Evolutionary conservation across 1,284 basidiomycete species (phyloP).

Genomic region (Ganoderma sp.): DNA sequence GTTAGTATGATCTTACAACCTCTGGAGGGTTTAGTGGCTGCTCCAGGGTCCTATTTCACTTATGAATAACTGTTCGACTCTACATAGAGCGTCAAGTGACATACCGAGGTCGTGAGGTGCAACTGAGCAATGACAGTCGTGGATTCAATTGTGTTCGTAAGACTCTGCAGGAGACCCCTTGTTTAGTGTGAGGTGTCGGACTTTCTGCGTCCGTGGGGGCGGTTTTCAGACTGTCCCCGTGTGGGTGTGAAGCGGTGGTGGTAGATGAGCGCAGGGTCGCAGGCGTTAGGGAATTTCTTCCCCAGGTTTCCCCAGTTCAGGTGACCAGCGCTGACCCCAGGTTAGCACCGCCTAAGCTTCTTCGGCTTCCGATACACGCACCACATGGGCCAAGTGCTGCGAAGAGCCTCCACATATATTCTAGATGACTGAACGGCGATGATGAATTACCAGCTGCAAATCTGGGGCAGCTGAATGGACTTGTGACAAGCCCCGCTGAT

Average conservation of each 20-base stretch:
- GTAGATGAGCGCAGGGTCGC: not conserved
- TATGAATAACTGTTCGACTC: constrained; percentile 23
- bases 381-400: not conserved
- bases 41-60: constrained; percentile 11
- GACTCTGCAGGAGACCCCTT: constrained; percentile 14
- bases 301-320: constrained; percentile 1
- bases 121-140: constrained; percentile 20
- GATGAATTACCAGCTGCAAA: not conserved
- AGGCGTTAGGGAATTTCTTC: not conserved
- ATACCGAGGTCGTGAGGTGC: constrained; percentile 17
- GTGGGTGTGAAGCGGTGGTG: constrained; percentile 8
- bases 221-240: not conserved
- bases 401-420: constrained; percentile 1
- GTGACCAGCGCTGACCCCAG: constrained; percentile 13
- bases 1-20: not conserved
- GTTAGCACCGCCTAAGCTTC: constrained; percentile 7
- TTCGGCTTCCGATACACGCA: not conserved
- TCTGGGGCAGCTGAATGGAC: not conserved
- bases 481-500: constrained; percentile 7
- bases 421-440: not conserved
- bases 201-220: not conserved
- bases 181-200: not conserved
- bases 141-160: constrained; percentile 22
- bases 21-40: constrained; percentile 10
- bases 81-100: constrained; percentile 13